phyloP scores from a whole-genome alignment of 2,329 filamentous ascomycete genomes.

The Didymella arachidicola region DNA sequence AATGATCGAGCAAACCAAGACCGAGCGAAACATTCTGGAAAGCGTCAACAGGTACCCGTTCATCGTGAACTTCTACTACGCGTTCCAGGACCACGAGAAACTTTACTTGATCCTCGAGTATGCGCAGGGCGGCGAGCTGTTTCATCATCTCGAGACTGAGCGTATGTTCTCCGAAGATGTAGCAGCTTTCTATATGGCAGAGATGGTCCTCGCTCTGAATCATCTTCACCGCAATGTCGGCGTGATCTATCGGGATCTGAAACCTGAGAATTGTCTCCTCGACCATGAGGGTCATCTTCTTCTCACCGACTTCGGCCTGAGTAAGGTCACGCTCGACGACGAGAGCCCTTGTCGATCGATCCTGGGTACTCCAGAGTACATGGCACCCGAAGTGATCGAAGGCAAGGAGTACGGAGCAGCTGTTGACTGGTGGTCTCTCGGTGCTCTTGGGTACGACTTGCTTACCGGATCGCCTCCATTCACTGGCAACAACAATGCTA shows the following conservation, averaged over 20 bases:
- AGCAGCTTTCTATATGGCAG: slow-evolving; percentile 97
- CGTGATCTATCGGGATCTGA: slow-evolving; percentile 95
- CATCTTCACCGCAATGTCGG: slow-evolving; percentile 92
- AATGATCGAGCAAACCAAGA: slow-evolving; percentile 96
- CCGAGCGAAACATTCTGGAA: slow-evolving; percentile 92
- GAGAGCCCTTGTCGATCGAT: slow-evolving; percentile 82
- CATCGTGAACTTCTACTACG: slow-evolving; percentile 97
- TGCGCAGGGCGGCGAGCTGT: slow-evolving; percentile 94
- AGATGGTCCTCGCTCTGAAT: slow-evolving; percentile 93
- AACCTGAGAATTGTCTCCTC: slow-evolving; percentile 96
- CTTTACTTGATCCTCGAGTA: slow-evolving; percentile 98
- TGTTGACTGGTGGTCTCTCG: slow-evolving; percentile 99
- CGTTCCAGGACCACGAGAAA: slow-evolving; percentile 97
- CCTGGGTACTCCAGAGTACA: slow-evolving; percentile 96
- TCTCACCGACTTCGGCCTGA: slow-evolving; percentile 94
- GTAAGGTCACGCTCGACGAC: slow-evolving; percentile 86
- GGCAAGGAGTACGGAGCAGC: slow-evolving; percentile 90
- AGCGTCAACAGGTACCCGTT: slow-evolving; percentile 97
- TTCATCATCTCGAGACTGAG: slow-evolving; percentile 91
- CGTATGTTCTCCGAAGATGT: slow-evolving; percentile 93
- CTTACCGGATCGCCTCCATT: slow-evolving; percentile 94
- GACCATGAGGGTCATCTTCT: slow-evolving; percentile 91
- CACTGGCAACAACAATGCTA: slow-evolving; percentile 86
- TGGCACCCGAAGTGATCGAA: slow-evolving; percentile 94
- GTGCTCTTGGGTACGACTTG: slow-evolving; percentile 88